Conservation (phyloP, 139 green algal species). For the Prasinococcaceae sp. region DNA sequence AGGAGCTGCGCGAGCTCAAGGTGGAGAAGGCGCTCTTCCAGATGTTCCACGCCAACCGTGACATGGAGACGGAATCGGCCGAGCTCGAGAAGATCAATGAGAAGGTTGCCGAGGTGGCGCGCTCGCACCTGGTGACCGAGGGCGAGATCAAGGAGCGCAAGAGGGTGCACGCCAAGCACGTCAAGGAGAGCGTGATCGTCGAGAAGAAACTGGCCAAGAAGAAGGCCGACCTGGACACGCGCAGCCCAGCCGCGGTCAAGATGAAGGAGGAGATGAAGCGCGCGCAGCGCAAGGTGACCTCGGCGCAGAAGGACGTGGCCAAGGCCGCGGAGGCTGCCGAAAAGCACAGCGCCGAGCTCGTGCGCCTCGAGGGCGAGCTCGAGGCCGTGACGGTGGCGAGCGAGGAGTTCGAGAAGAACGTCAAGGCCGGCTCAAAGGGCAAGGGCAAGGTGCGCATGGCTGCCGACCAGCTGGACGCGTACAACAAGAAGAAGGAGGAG, state of each 20-base stretch:
- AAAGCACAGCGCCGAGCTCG: slow-evolving; percentile 6
- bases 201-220: slow-evolving; percentile 62
- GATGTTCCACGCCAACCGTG: slow-evolving; percentile 50
- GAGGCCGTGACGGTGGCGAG: slow-evolving; percentile 2
- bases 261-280: slow-evolving; percentile 23
- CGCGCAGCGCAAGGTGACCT: background rate
- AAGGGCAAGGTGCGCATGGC: slow-evolving; percentile 18
- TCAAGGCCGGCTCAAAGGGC: slow-evolving; percentile 17
- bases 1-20: slow-evolving; percentile 48
- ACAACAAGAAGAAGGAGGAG: slow-evolving; percentile 24
- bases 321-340: slow-evolving; percentile 2
- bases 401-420: slow-evolving; percentile 9
- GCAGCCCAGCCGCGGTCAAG: slow-evolving; percentile 16
- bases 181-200: slow-evolving; percentile 43
- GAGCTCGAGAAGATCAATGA: slow-evolving; percentile 13
- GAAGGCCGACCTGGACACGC: slow-evolving; percentile 40
- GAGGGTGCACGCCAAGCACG: slow-evolving; percentile 27
- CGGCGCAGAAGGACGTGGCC: slow-evolving; percentile 3
- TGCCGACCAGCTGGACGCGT: slow-evolving; percentile 17
- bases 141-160: slow-evolving; percentile 27
- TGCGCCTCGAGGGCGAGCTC: slow-evolving; percentile 8
- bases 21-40: slow-evolving; percentile 53
- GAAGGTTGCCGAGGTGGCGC: slow-evolving; percentile 3
- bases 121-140: slow-evolving; percentile 13
- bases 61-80: slow-evolving; percentile 22